Evolutionary conservation across 2,329 filamentous ascomycete genomes (phyloP), one percentile per base, ranked within the genome.

Genomic region (Sporothrix brunneoviolacea): DNA sequence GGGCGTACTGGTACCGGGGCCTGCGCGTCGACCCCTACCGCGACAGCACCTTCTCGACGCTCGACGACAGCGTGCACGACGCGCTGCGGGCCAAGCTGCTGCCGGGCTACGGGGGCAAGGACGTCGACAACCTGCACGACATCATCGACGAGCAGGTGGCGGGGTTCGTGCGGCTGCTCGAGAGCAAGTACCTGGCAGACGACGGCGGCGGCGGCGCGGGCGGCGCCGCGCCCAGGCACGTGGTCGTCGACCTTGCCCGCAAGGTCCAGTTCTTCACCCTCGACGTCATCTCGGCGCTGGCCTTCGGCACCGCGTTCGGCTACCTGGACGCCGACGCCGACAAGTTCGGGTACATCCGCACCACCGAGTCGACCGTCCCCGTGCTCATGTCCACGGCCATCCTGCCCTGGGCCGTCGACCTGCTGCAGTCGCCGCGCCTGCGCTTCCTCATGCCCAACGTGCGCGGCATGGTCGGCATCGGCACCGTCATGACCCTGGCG

Each of bases 241-340:
- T 77, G 57, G 24, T 40, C 18, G 51, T 53, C 15, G 51, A 81
- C 55, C 58, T 80, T 37, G 72, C 71, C 4, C 64, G 65, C 24
- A 73, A 75, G 48, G 67, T 72, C 3, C 73, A 76, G 49, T 79
- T 70, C 62, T 71, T 79, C 45, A 77, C 76, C 2, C 64, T 80
- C 3, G 77, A 81, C 55, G 73, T 79, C 32, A 77, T 81, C 53
- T 74, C 69, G 27, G 66, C 69, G 3, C 59, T 80, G 13, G 74
- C 71, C 0, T 73, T 79, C 30, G 76, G 75, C 35, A 60, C 68
- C 39, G 60, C 67, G 3, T 74, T 78, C 48, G 72, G 74, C 8
- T 75, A 71, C 56, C 60, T 76, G 4, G 64, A 68, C 5, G 56
- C 64, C n/a, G 71, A 79, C 59, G 58, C 62, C 4, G 75, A 79